phyloP scores from a whole-genome alignment of 768 basidiomycete species.

The Auriscalpium vulgare region DNA sequence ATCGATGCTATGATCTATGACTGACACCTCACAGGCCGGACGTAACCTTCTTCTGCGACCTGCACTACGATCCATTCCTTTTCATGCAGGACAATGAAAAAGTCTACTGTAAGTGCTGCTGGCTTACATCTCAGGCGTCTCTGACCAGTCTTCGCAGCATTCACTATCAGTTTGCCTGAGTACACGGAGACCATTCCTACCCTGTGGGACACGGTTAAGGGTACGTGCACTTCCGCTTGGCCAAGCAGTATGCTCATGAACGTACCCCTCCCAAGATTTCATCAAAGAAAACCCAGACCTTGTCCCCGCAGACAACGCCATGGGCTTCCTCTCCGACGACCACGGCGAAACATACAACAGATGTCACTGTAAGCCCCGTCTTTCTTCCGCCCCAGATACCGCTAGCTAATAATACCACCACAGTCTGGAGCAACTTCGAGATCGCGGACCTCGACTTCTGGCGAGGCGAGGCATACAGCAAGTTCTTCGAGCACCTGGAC shows the following conservation, averaged over 20 bases:
- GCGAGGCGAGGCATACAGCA: slow-evolving; percentile 46
- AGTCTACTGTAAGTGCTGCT: slow-evolving; percentile 29
- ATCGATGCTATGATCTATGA: neutral
- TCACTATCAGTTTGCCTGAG: slow-evolving; percentile 70
- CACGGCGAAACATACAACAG: slow-evolving; percentile 48
- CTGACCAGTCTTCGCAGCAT: slow-evolving; percentile 31
- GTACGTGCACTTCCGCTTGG: slow-evolving; percentile 24
- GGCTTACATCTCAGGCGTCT: neutral
- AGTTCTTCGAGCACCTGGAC: slow-evolving; percentile 53
- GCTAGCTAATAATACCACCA: neutral
- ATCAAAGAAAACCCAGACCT: slow-evolving; percentile 39
- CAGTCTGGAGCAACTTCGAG: slow-evolving; percentile 62
- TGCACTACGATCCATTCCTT: slow-evolving; percentile 49
- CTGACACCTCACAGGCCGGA: slow-evolving; percentile 30
- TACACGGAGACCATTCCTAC: slow-evolving; percentile 69
- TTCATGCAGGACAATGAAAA: slow-evolving; percentile 49
- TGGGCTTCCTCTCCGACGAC: slow-evolving; percentile 51
- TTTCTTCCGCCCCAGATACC: neutral
- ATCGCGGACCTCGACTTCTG: slow-evolving; percentile 53
- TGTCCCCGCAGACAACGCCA: slow-evolving; percentile 40
- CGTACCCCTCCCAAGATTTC: slow-evolving; percentile 32
- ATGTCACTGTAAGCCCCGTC: slow-evolving; percentile 39
- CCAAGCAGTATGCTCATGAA: neutral
- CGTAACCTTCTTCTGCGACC: slow-evolving; percentile 52
- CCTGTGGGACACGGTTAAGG: slow-evolving; percentile 63